Evolutionary conservation across 768 basidiomycete genomes (phyloP), one percentile per base, ranked within the genome.

Genomic region (Suillus subalutaceus): DNA sequence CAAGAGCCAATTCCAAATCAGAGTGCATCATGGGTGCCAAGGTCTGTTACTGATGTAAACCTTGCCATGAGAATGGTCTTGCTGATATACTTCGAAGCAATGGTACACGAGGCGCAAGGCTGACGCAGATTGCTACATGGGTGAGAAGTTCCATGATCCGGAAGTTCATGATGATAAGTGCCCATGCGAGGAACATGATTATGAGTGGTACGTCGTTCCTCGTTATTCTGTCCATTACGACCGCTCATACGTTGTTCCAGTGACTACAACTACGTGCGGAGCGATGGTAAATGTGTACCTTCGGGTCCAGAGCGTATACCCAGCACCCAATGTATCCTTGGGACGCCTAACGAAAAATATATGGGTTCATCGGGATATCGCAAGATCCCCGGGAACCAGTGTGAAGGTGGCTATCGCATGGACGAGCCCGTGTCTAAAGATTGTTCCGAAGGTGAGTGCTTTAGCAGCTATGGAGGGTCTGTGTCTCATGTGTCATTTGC

Each of bases 1-100:
- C 93, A 7, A 82, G 94, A 46, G 80, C 84, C 18, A 81, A 76
- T n/a, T 81, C 79, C 18, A 84, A 84, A 57, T 82, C 83, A 43
- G 86, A 93, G 69, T 99, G 97, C 77, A 78, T 99, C 30, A 96
- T 99, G 94, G 97, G 97, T 1, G 94, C 93, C 73, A 95, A 92
- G 86, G 94, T 93, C 62, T 59, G 83, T 68, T 26, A 23, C n/a
- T 38, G 26, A 41, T 13, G 8, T 5, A 16, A 18, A 16, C 20
- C 38, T 2, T 44, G 26, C 12, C 3, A 58, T 13, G 30, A 26
- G 3, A 32, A 13, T 20, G 18, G 12, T 26, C 32, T 44, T 12
- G 56, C 37, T 62, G 40, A 52, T 32, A 23, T 43, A 26, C 9
- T 44, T 8, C 16, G 41, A 23, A 96, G 93, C 97, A 99, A 91